Conservation (phyloP, 1,284 basidiomycete genomes). For the Sporisorium graminicola region DNA sequence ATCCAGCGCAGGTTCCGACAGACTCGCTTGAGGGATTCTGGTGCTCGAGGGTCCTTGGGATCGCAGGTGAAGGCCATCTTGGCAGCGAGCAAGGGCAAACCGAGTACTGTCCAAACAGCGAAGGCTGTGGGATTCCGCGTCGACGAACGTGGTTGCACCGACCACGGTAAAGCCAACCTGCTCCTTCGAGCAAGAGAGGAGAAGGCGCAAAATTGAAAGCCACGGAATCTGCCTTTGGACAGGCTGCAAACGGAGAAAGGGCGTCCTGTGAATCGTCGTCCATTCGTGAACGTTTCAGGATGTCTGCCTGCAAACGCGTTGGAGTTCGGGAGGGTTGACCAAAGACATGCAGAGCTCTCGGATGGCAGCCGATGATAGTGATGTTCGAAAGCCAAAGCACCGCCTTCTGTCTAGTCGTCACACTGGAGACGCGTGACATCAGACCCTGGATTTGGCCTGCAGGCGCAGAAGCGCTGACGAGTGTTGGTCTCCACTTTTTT, state of each 20-base stretch:
- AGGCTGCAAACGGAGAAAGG: neutral
- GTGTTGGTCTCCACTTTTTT: conserved; percentile 36
- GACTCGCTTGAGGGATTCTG: conserved; percentile 22
- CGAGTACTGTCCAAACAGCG: too few species aligned
- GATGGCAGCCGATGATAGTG: conserved; percentile 23
- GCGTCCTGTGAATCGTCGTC: neutral
- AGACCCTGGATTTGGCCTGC: conserved; percentile 9
- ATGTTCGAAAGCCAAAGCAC: conserved; percentile 4
- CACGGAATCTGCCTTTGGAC: too few species aligned
- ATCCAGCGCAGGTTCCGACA: conserved; percentile 42
- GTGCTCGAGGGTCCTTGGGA: conserved; percentile 36
- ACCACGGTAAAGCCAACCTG: neutral
- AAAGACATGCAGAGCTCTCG: neutral
- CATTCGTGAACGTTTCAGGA: neutral
- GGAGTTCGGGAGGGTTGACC: neutral
- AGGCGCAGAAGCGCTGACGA: neutral
- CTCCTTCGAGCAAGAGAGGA: neutral
- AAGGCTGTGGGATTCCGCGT: too few species aligned
- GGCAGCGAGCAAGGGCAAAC: neutral
- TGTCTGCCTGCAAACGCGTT: neutral
- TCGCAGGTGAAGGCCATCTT: conserved; percentile 51
- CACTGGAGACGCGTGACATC: conserved; percentile 17
- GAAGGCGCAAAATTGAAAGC: neutral
- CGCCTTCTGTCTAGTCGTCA: neutral
- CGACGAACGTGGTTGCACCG: neutral